A percentile compares a stretch with the other conserved stretches of the same genome.
These are phyloP conservation scores for Fusarium sp. DNA, from an alignment of 2,329 filamentous ascomycete genomes.

Conservation along the genomic window DNA sequence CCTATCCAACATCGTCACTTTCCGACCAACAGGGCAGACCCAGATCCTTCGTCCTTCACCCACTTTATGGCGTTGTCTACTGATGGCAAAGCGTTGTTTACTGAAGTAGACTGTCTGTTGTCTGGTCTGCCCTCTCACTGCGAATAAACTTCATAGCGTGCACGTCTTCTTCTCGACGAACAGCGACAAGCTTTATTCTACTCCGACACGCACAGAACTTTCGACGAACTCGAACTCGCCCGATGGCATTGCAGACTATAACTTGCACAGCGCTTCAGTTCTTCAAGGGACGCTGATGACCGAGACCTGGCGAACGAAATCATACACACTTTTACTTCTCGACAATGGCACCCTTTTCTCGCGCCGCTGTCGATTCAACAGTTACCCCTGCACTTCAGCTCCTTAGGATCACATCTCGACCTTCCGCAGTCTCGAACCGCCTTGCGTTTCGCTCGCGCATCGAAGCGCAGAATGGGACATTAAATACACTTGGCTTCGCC, in stretches of 20 bases:
- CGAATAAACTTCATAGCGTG: background rate
- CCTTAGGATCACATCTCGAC: conserved; percentile 30
- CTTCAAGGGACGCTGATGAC: conserved; percentile 43
- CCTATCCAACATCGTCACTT: conserved; percentile 44
- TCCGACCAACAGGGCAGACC: conserved; percentile 33
- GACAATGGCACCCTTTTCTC: conserved; percentile 43
- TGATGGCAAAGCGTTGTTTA: background rate
- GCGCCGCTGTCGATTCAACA: conserved; percentile 25
- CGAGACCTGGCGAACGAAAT: conserved; percentile 19
- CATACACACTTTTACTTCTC: conserved; percentile 8
- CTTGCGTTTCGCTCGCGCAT: conserved; percentile 1
- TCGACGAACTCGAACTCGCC: conserved; percentile 26
- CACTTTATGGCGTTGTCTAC: conserved; percentile 12
- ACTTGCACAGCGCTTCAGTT: conserved; percentile 40
- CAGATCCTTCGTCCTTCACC: conserved; percentile 23
- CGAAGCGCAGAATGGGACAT: conserved; percentile 8
- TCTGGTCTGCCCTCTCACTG: background rate
- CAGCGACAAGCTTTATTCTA: conserved; percentile 25
- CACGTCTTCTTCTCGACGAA: background rate
- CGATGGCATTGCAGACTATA: conserved; percentile 45
- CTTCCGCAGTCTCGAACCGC: conserved; percentile 11
- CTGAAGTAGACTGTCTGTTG: background rate
- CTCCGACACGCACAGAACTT: conserved; percentile 23
- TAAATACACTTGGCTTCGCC: background rate
- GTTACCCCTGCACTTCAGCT: conserved; percentile 32